phyloP scores from a whole-genome alignment of 495 filamentous ascomycete species.

The Hypoxylon rickii region DNA sequence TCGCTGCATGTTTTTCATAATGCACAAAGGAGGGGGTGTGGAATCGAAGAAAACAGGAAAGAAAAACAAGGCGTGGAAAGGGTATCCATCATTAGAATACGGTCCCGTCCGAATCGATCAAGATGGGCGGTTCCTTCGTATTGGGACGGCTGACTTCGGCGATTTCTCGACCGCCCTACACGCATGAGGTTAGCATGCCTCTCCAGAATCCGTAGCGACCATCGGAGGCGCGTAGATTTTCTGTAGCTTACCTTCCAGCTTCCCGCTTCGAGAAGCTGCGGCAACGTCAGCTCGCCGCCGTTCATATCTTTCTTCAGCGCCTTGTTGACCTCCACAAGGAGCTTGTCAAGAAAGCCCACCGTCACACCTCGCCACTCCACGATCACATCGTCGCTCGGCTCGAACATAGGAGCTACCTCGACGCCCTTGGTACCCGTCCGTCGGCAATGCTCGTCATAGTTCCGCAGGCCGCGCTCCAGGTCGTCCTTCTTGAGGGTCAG shows the following conservation, averaged over 20 bases:
- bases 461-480: constrained; percentile 65
- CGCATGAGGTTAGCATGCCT: constrained; percentile 37
- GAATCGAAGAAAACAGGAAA: constrained; percentile 13
- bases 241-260: constrained; percentile 80
- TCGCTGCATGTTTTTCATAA: constrained; percentile 13
- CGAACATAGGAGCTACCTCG: constrained; percentile 77
- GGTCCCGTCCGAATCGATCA: constrained; percentile 94
- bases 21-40: constrained; percentile 6
- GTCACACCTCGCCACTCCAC: constrained; percentile 87
- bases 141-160: constrained; percentile 95
- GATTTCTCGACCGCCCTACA: constrained; percentile 89
- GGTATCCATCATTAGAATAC: constrained; percentile 67
- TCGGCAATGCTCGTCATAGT: constrained; percentile 74
- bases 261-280: constrained; percentile 87
- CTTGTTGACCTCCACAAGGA: constrained; percentile 74
- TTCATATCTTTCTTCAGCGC: constrained; percentile 52
- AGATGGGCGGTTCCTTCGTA: constrained; percentile 94
- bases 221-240: neutral
- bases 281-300: constrained; percentile 65
- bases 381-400: constrained; percentile 79
- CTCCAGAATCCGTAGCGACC: neutral
- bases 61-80: neutral
- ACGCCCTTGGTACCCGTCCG: constrained; percentile 73
- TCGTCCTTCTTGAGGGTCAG: constrained; percentile 73
- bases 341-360: constrained; percentile 78